Conservation (phyloP, 106 monocot genomes). For the Dendrobium huoshanense region DNA sequence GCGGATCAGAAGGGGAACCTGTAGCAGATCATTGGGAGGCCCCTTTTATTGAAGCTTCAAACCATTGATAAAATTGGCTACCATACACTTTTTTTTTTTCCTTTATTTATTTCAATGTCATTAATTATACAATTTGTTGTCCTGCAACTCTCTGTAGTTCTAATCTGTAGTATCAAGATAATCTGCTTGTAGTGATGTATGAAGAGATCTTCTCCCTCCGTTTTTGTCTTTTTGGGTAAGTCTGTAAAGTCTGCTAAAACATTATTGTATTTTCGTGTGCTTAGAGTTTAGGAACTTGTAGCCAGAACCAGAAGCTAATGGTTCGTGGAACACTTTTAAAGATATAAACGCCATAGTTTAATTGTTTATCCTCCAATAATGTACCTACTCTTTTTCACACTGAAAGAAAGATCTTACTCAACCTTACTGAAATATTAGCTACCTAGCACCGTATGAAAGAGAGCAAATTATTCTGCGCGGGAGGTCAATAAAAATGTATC, state of each 20-base stretch:
- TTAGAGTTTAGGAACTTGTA: neutral
- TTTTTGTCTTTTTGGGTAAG: neutral
- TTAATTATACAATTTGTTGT: constrained; percentile 6
- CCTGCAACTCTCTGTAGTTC: neutral
- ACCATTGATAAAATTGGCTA: constrained; percentile 3
- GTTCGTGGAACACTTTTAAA: neutral
- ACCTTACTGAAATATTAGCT: too few relatives aligned
- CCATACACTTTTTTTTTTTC: neutral
- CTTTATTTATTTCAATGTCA: neutral
- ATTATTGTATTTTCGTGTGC: neutral
- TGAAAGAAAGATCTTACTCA: too few relatives aligned
- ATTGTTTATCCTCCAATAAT: neutral
- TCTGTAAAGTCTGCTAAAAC: neutral
- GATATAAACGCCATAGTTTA: neutral
- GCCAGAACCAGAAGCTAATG: neutral
- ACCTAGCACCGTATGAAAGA: too few relatives aligned
- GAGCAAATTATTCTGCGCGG: too few relatives aligned
- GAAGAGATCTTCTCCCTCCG: neutral
- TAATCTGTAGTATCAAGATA: neutral
- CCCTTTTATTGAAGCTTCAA: constrained; percentile 9
- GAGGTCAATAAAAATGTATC: too few relatives aligned
- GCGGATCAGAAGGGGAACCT: constrained; percentile 31
- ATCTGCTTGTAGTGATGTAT: neutral
- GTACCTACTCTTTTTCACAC: neutral
- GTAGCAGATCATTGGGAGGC: constrained; percentile 33